phyloP scores from a whole-genome alignment of 148 eudicot species.

The Chenopodium quinoa region DNA sequence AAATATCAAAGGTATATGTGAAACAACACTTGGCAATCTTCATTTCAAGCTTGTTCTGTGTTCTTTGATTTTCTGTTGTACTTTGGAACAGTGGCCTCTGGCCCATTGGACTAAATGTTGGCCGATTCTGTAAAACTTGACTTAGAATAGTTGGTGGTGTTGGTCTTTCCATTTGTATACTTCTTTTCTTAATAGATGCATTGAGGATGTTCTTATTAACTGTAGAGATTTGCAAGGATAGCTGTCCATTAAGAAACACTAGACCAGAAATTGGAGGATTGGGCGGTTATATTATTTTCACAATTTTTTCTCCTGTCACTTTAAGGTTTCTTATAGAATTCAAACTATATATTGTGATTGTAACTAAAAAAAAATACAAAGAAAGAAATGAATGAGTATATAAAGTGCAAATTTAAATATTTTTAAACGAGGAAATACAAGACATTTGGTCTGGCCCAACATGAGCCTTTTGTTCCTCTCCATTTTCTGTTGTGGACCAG shows the following conservation, averaged over 20 bases:
- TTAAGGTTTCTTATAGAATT: no score
- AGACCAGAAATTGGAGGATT: no score
- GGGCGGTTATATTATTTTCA: no score
- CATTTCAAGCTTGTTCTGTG: neutral
- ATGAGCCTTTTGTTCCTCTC: neutral
- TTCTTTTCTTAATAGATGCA: neutral
- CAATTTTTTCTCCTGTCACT: no score
- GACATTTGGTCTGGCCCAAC: neutral
- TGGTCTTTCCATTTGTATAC: neutral
- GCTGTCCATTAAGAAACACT: no score
- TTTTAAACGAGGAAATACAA: no score
- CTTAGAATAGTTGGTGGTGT: neutral
- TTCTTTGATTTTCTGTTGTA: neutral
- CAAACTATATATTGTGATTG: no score
- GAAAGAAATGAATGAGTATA: no score
- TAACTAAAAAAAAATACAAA: no score
- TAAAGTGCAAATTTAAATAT: no score
- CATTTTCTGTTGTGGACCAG: neutral
- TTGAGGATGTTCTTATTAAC: neutral
- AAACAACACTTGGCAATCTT: neutral
- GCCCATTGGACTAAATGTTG: neutral
- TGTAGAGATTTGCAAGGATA: no score
- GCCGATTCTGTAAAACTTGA: neutral
- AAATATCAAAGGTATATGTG: slow-evolving; percentile 54
- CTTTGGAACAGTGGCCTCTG: neutral